Evolutionary conservation across 2,329 filamentous ascomycete genomes (phyloP), one percentile per base, ranked within the genome.

Genomic region (Colletotrichum sp.): DNA sequence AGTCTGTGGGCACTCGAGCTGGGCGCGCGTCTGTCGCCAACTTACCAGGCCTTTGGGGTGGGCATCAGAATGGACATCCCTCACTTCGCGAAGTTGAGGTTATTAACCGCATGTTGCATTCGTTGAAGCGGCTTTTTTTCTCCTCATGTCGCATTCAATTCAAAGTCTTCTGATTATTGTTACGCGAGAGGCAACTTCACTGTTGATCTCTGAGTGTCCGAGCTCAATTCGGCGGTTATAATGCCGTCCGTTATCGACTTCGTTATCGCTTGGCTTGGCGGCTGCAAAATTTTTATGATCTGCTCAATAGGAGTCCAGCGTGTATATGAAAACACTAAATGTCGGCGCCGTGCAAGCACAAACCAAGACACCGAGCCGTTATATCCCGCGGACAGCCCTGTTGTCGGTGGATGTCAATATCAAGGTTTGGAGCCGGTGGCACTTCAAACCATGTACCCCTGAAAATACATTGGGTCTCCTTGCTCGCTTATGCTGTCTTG

Each of bases 21-120:
- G 43, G 43, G 43, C 68, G 61, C 74, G 74, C 74, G 74, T 68
- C 64, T 75, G 43, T 73, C 73, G 73, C 70, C 64, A 65, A 75
- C 43, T 61, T 72, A 72, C 48, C 67, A 72, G 48, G 34, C 72
- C 57, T 32, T 58, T 38, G 69, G 73, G n/a, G 38, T 69, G 21
- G 34, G 15, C 12, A 24, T n/a, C 48, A 26, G 66, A 52, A 18
- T 16, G 72, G 67, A n/a, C 43, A 52, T 48, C 28, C 72, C 67
- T 48, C 64, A 32, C 36, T 61, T 10, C 26, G 21, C 16, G n/a
- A 28, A 6, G 18, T 66, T 21, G 30, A n/a, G 18, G 58, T 15
- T 63, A 32, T n/a, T 24, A 28, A 6, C 61, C 18, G 43, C 43
- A 52, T 52, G 43, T 52, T 52, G 43, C 43, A 52, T 52, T 52